phyloP scores from a whole-genome alignment of 805 yeast genomes.

The Schizosaccharomyces japonicus region DNA sequence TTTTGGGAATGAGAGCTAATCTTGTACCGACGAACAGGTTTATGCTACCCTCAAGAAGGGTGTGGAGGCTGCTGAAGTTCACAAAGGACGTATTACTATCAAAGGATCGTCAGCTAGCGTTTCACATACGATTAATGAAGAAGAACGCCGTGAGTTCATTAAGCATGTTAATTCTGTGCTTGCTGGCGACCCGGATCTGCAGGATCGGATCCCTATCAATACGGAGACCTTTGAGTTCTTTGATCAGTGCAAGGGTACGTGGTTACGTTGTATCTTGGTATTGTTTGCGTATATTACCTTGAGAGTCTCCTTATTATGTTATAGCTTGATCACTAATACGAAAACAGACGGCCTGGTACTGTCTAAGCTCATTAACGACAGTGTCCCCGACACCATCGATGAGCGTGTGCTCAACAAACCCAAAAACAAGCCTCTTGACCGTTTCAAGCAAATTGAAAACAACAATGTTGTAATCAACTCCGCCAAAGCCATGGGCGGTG shows the following conservation, averaged over 20 bases:
- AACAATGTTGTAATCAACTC: slow-evolving; percentile 95
- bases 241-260: slow-evolving; percentile 70
- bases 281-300: background rate
- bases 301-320: background rate
- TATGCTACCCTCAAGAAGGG: background rate
- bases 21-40: background rate
- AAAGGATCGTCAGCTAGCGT: slow-evolving; percentile 77
- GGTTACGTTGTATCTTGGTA: too few relatives aligned
- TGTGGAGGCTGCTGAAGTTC: slow-evolving; percentile 9
- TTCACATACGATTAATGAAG: slow-evolving; percentile 89
- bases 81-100: slow-evolving; percentile 52
- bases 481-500: slow-evolving; percentile 96
- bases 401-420: slow-evolving; percentile 88
- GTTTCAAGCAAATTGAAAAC: slow-evolving; percentile 87
- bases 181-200: slow-evolving; percentile 69
- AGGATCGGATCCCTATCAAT: slow-evolving; percentile 69
- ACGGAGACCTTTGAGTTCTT: slow-evolving; percentile 84
- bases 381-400: slow-evolving; percentile 94
- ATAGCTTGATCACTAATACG: too few relatives aligned
- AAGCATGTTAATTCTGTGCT: slow-evolving; percentile 83
- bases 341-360: slow-evolving; percentile 83
- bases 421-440: slow-evolving; percentile 61
- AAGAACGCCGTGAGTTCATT: slow-evolving; percentile 86
- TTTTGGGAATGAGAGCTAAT: slow-evolving; percentile 12
- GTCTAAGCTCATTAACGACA: slow-evolving; percentile 83